These are phyloP conservation scores for Schizopora paradoxa DNA, from an alignment of 1,284 basidiomycete species.

Conservation along the genomic window DNA sequence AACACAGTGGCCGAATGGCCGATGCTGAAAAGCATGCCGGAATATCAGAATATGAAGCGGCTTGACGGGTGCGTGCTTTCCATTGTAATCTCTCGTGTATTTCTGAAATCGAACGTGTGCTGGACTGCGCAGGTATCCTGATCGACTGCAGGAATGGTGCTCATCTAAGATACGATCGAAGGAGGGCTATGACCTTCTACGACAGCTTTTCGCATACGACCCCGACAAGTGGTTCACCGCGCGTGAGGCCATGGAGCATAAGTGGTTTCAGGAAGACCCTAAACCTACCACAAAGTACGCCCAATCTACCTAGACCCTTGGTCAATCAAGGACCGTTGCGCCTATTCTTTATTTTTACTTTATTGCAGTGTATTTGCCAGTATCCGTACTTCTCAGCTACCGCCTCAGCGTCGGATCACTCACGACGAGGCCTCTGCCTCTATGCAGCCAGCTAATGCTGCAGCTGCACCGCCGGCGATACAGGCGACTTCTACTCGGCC, in stretches of 20 bases:
- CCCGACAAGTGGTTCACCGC: conserved; percentile 85
- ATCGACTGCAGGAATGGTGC: conserved; percentile 78
- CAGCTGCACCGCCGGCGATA: conserved; percentile 28
- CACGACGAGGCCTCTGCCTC: conserved; percentile 76
- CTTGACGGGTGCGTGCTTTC: conserved; percentile 69
- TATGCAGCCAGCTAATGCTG: conserved; percentile 44
- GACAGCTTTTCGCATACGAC: conserved; percentile 83
- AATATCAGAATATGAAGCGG: conserved; percentile 78
- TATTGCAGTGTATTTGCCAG: conserved; percentile 64
- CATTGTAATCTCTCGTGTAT: too few species aligned
- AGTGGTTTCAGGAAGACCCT: conserved; percentile 78
- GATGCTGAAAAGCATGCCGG: conserved; percentile 80
- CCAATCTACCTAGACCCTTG: too few species aligned
- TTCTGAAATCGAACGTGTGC: too few species aligned
- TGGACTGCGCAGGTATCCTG: conserved; percentile 53
- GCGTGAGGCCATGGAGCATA: conserved; percentile 73
- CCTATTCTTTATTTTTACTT: too few species aligned
- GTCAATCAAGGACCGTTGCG: conserved; percentile 5
- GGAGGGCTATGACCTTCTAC: conserved; percentile 80
- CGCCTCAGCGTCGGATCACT: conserved; percentile 68
- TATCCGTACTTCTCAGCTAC: conserved; percentile 50
- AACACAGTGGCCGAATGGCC: conserved; percentile 68
- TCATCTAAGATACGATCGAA: conserved; percentile 53
- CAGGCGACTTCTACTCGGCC: conserved; percentile 39
- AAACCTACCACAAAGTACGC: conserved; percentile 68